These are phyloP conservation scores for Cucurbita argyrosperma DNA, from an alignment of 306 rosid genomes.

Conservation along the genomic window DNA sequence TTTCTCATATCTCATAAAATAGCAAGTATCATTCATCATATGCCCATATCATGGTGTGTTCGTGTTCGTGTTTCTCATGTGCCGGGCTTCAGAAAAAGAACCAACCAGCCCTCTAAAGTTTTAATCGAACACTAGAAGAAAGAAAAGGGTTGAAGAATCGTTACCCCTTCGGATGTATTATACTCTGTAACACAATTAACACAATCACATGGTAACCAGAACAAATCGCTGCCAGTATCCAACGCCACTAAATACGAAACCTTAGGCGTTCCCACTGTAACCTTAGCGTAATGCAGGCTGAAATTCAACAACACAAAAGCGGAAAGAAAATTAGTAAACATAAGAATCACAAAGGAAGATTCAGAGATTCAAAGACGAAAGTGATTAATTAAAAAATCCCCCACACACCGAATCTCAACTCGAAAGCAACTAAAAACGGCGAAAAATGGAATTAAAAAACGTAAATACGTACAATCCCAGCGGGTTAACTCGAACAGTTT, in stretches of 20 bases:
- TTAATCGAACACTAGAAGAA: background rate
- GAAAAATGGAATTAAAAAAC: background rate
- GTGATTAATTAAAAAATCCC: too few relatives aligned
- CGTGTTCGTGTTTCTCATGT: background rate
- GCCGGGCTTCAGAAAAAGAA: background rate
- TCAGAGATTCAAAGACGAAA: background rate
- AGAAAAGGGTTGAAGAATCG: background rate
- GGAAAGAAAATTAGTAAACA: background rate
- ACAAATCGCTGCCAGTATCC: conserved; percentile 89
- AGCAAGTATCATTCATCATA: background rate
- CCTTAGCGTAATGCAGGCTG: conserved; percentile 89
- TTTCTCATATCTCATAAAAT: background rate
- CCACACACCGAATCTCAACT: background rate
- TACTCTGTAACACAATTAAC: conserved; percentile 28
- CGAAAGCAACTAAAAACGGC: background rate
- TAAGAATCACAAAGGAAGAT: background rate
- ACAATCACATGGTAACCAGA: conserved; percentile 96
- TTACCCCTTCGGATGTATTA: conserved; percentile 24
- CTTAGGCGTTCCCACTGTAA: conserved; percentile 80
- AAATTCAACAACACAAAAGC: conserved; percentile 3
- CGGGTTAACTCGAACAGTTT: conserved; percentile 19
- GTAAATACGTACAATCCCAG: conserved; percentile 46
- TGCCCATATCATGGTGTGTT: background rate
- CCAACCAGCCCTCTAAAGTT: background rate
- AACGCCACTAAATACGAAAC: conserved; percentile 69